Evolutionary conservation across 2,329 filamentous ascomycete species (phyloP).

Genomic region (Aspergillus amoenus): DNA sequence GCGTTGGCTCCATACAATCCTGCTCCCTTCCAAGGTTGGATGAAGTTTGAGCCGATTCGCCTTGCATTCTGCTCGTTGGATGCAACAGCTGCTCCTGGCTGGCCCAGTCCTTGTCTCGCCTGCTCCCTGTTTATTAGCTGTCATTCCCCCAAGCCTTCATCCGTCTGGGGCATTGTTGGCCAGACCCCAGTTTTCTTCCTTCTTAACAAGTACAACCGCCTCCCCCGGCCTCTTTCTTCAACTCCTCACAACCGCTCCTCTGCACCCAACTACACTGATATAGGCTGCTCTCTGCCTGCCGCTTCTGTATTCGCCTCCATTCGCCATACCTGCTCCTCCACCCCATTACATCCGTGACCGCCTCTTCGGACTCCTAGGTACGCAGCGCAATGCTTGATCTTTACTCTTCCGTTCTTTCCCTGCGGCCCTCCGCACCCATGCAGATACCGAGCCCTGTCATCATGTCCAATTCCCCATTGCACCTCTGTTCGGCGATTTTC

Average conservation of each 20-base stretch:
- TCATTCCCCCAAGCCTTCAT: constrained; percentile 5
- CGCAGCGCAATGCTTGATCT: background rate
- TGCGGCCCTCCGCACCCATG: background rate
- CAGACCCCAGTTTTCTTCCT: background rate
- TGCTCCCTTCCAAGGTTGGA: constrained; percentile 1
- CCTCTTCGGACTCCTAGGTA: background rate
- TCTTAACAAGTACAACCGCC: background rate
- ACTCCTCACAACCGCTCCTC: background rate
- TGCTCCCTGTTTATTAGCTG: constrained; percentile 1
- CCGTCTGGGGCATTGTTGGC: background rate
- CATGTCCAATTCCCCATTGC: background rate
- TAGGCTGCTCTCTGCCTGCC: background rate
- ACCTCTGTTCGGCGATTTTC: constrained; percentile 5
- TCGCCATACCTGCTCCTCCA: background rate
- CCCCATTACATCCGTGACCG: background rate
- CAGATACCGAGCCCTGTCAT: background rate
- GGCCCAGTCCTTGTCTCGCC: background rate
- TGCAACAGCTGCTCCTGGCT: background rate
- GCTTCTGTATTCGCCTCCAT: background rate
- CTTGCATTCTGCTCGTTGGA: background rate
- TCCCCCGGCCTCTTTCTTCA: background rate
- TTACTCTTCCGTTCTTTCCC: background rate
- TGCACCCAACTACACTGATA: background rate
- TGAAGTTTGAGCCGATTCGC: background rate
- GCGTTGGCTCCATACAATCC: constrained; percentile 5